Base-by-base conservation (phyloP, 1,139 yeast species). In the Kodamaea alishanica region DNA sequence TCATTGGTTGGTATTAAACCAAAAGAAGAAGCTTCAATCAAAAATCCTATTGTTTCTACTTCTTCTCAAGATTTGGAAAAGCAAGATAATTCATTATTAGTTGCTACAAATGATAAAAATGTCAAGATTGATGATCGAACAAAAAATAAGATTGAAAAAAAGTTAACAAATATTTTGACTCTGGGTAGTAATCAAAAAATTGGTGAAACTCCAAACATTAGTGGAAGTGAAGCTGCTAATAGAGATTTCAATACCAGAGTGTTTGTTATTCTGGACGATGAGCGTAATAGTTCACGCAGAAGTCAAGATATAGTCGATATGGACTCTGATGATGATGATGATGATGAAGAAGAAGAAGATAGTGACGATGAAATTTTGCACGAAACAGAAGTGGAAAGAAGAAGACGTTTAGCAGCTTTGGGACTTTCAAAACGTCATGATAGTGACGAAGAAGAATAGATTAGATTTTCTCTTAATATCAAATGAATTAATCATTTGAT, bases 381-480 rank as follows among this genome's bases (percentile, higher is more conserved):
- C 12, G 94, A 85, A 52, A 81, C 90, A 0, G 83, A 70, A 28
- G 79, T 81, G 23, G 97, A 89, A 56, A 76, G 79, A 46, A 72
- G 71, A 33, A 77, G 96, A 54, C 76, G 97, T 48, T 63, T 87
- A 46, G 90, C 92, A 3, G 96, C 96, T 1, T 71, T 89, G 47
- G 95, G 95, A 24, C 62, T 66, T 3, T 60, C 67, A 3, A 61
- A 58, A 8, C 65, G 82, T 39, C 61, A 74, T 37, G 71, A 65
- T 35, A 73, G 67, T 23, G 78, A 77, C 49, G 88, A 81, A 49
- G 87, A 81, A 50, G 84, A 79, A 12, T 43, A 42, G 20, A 15
- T 15, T 15, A 9, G 10, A 9, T 9, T 10, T 15, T 15, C 20
- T 15, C 20, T 15, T 15, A 15, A 15, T 15, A 15, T 3, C 20